phyloP scores from a whole-genome alignment of 352 stramenopile species.

The Globisporangium megalacanthum region DNA sequence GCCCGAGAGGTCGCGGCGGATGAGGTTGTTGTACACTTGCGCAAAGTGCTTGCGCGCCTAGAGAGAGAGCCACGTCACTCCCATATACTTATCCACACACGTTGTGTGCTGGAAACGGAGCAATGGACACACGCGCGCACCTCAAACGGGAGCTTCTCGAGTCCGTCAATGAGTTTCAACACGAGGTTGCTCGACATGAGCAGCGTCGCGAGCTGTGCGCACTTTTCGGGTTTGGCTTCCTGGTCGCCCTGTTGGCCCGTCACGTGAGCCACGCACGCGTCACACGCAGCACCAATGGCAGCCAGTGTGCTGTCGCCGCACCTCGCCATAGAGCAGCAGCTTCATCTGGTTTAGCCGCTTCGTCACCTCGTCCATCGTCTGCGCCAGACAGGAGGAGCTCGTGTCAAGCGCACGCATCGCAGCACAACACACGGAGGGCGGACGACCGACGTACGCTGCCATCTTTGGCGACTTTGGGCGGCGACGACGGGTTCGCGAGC shows the following conservation, averaged over 20 bases:
- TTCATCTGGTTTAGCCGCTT: constrained; percentile 87
- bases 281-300: not conserved
- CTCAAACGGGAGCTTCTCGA: constrained; percentile 82
- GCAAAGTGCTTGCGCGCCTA: constrained; percentile 77
- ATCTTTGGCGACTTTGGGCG: constrained; percentile 58
- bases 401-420: too few relatives aligned
- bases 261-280: not conserved
- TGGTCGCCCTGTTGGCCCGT: constrained; percentile 43
- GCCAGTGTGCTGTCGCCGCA: constrained; percentile 16
- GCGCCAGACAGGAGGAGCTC: too few relatives aligned
- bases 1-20: constrained; percentile 74
- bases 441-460: constrained; percentile 10
- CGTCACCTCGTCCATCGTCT: constrained; percentile 57
- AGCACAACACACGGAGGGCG: not conserved
- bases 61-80: too few relatives aligned
- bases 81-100: not conserved
- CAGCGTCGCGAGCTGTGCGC: constrained; percentile 65
- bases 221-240: constrained; percentile 76
- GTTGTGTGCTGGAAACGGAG: not conserved
- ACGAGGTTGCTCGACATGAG: constrained; percentile 69
- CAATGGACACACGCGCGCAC: constrained; percentile 8
- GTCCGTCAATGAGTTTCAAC: constrained; percentile 53
- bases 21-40: constrained; percentile 89
- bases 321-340: constrained; percentile 73
- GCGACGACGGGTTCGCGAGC: constrained; percentile 38